Percentiles rank a stretch among this genome's conserved stretches.
Evolutionary conservation across 169 alveolate species (phyloP).

Genomic region (Eimeria acervulina): DNA sequence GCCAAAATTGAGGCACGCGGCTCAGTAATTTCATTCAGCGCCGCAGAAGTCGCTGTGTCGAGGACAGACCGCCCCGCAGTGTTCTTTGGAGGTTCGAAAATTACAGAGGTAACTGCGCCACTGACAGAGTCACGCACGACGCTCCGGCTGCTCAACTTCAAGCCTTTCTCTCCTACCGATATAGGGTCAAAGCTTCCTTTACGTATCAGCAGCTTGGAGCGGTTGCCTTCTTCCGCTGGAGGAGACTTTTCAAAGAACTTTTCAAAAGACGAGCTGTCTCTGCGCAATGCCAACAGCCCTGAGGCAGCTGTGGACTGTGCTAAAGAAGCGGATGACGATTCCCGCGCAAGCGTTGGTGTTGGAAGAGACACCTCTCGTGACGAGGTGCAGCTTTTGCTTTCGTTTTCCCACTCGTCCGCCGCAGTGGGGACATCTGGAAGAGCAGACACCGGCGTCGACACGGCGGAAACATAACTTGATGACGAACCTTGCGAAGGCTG

Average conservation of each 20-base stretch:
- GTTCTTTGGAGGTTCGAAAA: conserved; percentile 22
- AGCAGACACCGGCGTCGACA: neutral
- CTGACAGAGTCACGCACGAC: conserved; percentile 49
- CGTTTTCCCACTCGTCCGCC: neutral
- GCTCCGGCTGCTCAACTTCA: conserved; percentile 48
- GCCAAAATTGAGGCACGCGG: neutral
- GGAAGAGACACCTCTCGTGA: neutral
- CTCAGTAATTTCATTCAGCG: neutral
- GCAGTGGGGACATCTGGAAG: conserved; percentile 17
- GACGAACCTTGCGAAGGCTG: neutral
- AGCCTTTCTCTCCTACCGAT: neutral
- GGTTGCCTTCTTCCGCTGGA: neutral
- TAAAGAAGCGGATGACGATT: neutral
- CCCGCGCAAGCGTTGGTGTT: neutral
- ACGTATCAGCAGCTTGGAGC: neutral
- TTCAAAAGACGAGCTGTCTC: neutral
- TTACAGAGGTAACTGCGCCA: conserved; percentile 33
- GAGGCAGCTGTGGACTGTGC: neutral
- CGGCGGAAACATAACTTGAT: neutral
- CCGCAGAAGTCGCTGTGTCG: conserved; percentile 24
- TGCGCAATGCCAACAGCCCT: neutral
- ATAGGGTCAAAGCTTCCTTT: neutral
- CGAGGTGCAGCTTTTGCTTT: neutral
- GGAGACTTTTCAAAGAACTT: neutral
- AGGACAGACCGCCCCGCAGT: neutral